These are phyloP conservation scores for Xylariaceae sp. DNA, from an alignment of 2,329 filamentous ascomycete species.

Conservation along the genomic window DNA sequence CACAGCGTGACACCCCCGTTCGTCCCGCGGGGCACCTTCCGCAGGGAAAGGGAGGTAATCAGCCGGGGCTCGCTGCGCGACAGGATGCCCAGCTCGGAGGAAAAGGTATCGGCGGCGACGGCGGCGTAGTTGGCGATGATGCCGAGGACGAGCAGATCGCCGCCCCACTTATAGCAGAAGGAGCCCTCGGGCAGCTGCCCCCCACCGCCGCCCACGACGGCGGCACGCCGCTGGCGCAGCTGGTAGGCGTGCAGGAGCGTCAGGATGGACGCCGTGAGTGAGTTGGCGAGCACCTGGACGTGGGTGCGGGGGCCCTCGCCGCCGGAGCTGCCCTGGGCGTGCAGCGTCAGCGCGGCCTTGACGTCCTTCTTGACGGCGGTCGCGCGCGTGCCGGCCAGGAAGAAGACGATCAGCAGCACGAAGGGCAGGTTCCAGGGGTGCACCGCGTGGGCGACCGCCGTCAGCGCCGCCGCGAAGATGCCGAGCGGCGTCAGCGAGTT, in stretches of 20 bases:
- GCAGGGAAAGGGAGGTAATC: constrained; percentile 77
- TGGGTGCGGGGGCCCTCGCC: constrained; percentile 84
- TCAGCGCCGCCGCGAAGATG: constrained; percentile 70
- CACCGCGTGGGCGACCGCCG: constrained; percentile 79
- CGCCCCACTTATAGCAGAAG: constrained; percentile 62
- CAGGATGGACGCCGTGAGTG: constrained; percentile 71
- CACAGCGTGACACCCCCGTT: constrained; percentile 86
- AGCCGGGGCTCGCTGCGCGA: constrained; percentile 75
- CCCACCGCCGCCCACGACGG: constrained; percentile 37
- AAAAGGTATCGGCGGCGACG: constrained; percentile 91
- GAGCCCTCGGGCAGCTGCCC: constrained; percentile 38
- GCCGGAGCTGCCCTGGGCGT: constrained; percentile 70
- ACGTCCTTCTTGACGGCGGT: constrained; percentile 89
- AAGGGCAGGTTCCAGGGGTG: constrained; percentile 97
- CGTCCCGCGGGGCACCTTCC: constrained; percentile 83
- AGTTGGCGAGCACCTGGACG: constrained; percentile 89
- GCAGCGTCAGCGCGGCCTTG: constrained; percentile 81
- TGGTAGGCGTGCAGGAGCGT: constrained; percentile 63
- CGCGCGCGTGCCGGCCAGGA: constrained; percentile 78
- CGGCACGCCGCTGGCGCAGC: constrained; percentile 51
- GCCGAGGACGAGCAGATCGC: constrained; percentile 65
- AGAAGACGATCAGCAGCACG: constrained; percentile 79
- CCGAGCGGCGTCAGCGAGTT: constrained; percentile 80
- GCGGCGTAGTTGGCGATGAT: constrained; percentile 86
- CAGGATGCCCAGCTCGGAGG: constrained; percentile 91